Percentiles rank a stretch among this genome's conserved stretches.
phyloP scores from a whole-genome alignment of 1,284 basidiomycete species.

The Cryptococcus wingfieldii region DNA sequence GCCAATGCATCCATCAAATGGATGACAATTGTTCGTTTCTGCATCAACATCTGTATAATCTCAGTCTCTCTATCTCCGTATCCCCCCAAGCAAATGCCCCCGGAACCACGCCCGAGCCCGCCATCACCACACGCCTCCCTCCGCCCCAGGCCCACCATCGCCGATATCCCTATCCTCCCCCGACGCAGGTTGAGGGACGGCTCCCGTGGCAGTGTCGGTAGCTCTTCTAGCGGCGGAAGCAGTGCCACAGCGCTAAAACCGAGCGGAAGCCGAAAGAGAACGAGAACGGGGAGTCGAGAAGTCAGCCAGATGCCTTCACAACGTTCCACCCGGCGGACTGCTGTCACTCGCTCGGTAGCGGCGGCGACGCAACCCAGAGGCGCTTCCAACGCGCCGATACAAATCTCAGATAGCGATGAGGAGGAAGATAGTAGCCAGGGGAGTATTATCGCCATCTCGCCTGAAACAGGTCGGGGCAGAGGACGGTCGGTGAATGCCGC shows the following conservation, averaged over 20 bases:
- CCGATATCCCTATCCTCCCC: conserved; percentile 29
- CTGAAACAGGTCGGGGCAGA: not conserved
- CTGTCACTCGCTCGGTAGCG: too few relatives aligned
- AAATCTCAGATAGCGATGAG: not conserved
- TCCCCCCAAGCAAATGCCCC: conserved; percentile 5
- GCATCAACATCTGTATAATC: too few relatives aligned
- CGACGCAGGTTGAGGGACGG: conserved; percentile 29
- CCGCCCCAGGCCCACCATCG: conserved; percentile 22
- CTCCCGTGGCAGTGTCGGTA: not conserved
- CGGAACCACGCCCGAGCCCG: conserved; percentile 4
- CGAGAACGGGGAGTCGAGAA: not conserved
- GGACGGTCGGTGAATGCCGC: not conserved
- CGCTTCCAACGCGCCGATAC: not conserved
- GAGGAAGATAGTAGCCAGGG: not conserved
- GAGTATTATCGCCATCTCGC: not conserved
- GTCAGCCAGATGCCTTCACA: not conserved
- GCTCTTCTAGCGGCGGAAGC: not conserved
- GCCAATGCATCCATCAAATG: not conserved
- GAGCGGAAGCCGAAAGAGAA: not conserved
- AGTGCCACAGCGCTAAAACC: not conserved
- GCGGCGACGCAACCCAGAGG: too few relatives aligned
- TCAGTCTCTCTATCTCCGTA: too few relatives aligned
- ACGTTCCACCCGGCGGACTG: too few relatives aligned
- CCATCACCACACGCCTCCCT: conserved; percentile 11
- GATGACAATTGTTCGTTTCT: not conserved